These are phyloP conservation scores for Aspergillus novoparasiticus DNA, from an alignment of 2,329 filamentous ascomycete genomes.

Conservation along the genomic window DNA sequence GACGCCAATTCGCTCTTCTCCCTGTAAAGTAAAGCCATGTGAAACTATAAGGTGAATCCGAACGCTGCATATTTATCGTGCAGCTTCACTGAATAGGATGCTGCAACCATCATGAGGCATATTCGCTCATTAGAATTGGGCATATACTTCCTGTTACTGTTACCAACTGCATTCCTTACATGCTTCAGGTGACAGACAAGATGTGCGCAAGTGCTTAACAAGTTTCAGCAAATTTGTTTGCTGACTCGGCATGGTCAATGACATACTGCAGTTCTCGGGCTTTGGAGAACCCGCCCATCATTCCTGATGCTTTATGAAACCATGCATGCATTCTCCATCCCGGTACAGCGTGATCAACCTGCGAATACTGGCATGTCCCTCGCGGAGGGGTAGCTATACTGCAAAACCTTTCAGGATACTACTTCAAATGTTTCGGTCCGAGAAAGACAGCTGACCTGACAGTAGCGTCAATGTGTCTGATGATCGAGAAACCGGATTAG, in stretches of 20 bases:
- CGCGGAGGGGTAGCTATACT: neutral
- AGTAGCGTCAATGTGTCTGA: neutral
- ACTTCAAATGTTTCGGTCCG: neutral
- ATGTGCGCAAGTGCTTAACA: neutral
- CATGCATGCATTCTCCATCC: neutral
- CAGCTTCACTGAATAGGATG: neutral
- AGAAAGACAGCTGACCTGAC: neutral
- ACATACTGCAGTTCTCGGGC: neutral
- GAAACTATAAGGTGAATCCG: neutral
- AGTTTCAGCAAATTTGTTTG: neutral
- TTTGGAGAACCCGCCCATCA: neutral
- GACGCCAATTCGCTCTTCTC: neutral
- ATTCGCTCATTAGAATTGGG: neutral
- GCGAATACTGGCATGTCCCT: neutral
- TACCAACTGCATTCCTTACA: neutral
- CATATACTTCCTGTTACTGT: neutral
- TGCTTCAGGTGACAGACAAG: neutral
- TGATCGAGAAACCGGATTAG: neutral
- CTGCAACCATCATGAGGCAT: neutral
- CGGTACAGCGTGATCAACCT: neutral
- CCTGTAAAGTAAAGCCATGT: neutral
- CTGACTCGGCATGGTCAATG: neutral
- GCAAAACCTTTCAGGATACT: neutral
- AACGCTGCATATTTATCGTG: neutral
- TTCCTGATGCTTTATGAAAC: too few species aligned